A percentile compares a stretch with the other conserved stretches of the same genome.
Conservation (phyloP, 352 stramenopile genomes). For the Plasmopara viticola region DNA sequence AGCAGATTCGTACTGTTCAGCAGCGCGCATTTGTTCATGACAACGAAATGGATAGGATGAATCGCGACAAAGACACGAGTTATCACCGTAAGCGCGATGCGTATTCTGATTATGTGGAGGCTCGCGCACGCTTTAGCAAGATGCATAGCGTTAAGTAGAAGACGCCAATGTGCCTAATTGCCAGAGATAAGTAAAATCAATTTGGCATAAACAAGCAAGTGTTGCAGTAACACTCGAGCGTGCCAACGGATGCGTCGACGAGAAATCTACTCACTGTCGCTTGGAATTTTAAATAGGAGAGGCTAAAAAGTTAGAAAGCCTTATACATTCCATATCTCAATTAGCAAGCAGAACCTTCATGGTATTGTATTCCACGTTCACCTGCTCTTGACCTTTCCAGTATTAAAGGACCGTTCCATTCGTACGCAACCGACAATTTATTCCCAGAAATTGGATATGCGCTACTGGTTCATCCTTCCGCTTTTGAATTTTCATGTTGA, state of each 20-base stretch:
- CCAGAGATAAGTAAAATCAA: background rate
- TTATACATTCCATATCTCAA: too few species aligned
- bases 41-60: conserved; percentile 73
- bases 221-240: background rate
- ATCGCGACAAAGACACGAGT: conserved; percentile 60
- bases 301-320: too few species aligned
- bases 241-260: background rate
- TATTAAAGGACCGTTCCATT: too few species aligned
- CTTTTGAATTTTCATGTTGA: too few species aligned
- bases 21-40: conserved; percentile 56
- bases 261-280: background rate
- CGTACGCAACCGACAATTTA: too few species aligned
- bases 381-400: too few species aligned
- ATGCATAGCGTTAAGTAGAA: conserved; percentile 82
- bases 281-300: background rate
- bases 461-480: too few species aligned
- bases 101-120: conserved; percentile 86
- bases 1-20: conserved; percentile 34
- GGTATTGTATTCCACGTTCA: too few species aligned
- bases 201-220: background rate
- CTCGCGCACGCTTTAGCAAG: conserved; percentile 82
- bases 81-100: conserved; percentile 78
- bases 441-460: too few species aligned
- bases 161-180: background rate
- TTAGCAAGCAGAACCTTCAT: too few species aligned